Evolutionary conservation across 345 rosid genomes (phyloP), one percentile per base, ranked within the genome.

Genomic region (Hibiscus trionum): DNA sequence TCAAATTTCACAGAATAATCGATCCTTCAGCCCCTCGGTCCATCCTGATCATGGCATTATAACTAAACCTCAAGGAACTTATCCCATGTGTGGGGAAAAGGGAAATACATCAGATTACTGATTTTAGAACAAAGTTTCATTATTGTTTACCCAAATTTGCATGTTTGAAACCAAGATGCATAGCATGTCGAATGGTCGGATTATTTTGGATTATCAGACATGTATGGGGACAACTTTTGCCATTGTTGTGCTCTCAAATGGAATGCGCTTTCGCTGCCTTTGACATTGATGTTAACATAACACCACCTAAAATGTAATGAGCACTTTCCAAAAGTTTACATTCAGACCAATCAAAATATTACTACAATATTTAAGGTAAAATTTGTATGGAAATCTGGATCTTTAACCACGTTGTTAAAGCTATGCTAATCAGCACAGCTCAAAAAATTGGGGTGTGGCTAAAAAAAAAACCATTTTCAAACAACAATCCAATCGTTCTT

Each of bases 391-490:
- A 63, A 37, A 63, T 37, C 14, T 8, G 9, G 29, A 4, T 61
- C 29, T 5, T 63, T 39, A 64, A 39, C 29, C 31, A 39, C 47
- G 52, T 5, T 37, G 63, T 26, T 59, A 65, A 66, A 46, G 70
- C 56, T 66, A 44, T 46, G 56, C 56, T 44, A 7, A 66, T 66
- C 19, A 65, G 21, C 70, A 66, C 12, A 44, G 70, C 70, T 66
- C 55, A 66, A 66, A 46, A 66, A 65, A 2, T 0, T n/a, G 27
- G 7, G 17, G 19, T 1, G 2, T 8, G 33, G 11, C 53, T 19
- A 21, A 44, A 65, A 21, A 44, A 65, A 42, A 66, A 44, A 12
- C 53, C 27, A 16, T 12, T 42, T 19, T 52, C 11, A n/a, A 14
- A 37, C 50, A 17, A 3, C 50, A 17, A 53, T 7, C 3, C 4